Base-by-base conservation (phyloP, 495 filamentous ascomycete species). In the Neurospora cerealis region DNA sequence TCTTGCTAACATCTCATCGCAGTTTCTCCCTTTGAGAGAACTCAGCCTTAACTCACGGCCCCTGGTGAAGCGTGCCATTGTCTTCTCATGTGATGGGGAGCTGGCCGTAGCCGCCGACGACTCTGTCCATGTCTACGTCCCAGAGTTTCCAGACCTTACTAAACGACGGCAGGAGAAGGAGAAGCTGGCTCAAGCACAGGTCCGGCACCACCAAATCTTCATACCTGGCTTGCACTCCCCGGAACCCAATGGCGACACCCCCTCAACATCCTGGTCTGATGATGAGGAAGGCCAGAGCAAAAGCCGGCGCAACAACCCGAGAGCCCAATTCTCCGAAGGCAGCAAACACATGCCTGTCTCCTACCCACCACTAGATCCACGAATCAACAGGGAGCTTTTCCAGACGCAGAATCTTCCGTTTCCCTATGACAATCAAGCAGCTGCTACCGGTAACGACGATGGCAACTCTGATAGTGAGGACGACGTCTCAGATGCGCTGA, bases 1-100 rank as follows among this genome's bases (percentile, higher is more conserved):
- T 60, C 13, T 19, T 28, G 62, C 74, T 75, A 60, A 78, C 73
- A 70, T 13, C 21, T 19, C 34, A 11, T 10, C 41, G n/a, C 44
- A 83, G 74, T 76, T 78, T 44, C 80, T 84, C 5, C 83, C 85
- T 1, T 77, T 87, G 5, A 81, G 83, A 24, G 80, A 85, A 21
- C 80, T 87, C 44, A 79, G 75, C n/a, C 79, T 87, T 11, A 79
- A 77, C 38, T 81, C 83, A 0, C 76, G 82, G 10, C 84, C 85
- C 4, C 73, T 83, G 41, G 80, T 82, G 69, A 85, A 82, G 39
- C 84, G 85, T 62, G 83, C 83, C 62, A 77, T 87, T 42, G 79
- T 78, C 38, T 87, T 85, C 79, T 87, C 85, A 21, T 84, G 83
- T 72, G 85, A 87, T 69, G 81, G 81, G 39, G 85, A 87, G 74